Evolutionary conservation across 176 grass and related monocot genomes (phyloP).

Genomic region (Hordeum marinum): DNA sequence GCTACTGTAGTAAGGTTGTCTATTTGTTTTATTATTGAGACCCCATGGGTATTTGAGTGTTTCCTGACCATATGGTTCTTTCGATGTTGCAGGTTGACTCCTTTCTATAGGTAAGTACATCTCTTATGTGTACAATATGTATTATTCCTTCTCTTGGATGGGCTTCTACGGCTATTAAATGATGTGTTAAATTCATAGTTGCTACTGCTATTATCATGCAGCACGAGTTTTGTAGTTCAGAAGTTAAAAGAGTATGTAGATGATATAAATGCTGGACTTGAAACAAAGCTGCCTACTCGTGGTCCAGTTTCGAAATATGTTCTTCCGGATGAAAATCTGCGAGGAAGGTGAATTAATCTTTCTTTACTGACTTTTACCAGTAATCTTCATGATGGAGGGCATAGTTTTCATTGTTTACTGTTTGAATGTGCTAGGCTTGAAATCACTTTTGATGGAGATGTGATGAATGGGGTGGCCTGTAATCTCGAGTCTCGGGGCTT

Average conservation of each 20-base stretch:
- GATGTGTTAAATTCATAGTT: slow-evolving; percentile 12
- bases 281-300: slow-evolving; percentile 53
- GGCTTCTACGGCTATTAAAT: neutral
- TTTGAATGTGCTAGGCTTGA: slow-evolving; percentile 51
- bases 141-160: slow-evolving; percentile 4
- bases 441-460: slow-evolving; percentile 60
- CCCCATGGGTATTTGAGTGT: neutral
- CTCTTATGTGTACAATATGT: neutral
- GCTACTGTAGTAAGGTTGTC: neutral
- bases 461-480: slow-evolving; percentile 87
- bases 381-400: neutral
- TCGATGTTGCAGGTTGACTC: slow-evolving; percentile 71
- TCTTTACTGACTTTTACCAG: neutral
- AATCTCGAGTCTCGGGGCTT: slow-evolving; percentile 76
- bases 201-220: slow-evolving; percentile 34
- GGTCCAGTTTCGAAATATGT: slow-evolving; percentile 94
- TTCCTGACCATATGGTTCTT: slow-evolving; percentile 33
- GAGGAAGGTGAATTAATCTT: slow-evolving; percentile 61
- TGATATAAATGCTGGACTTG: slow-evolving; percentile 71
- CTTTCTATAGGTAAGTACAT: slow-evolving; percentile 83
- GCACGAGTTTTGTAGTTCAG: slow-evolving; percentile 54
- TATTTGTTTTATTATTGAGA: slow-evolving; percentile 1
- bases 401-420: neutral
- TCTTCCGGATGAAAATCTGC: slow-evolving; percentile 93
- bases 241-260: slow-evolving; percentile 75